Conservation (phyloP, 2,329 filamentous ascomycete species). For the Xylariaceae sp. region DNA sequence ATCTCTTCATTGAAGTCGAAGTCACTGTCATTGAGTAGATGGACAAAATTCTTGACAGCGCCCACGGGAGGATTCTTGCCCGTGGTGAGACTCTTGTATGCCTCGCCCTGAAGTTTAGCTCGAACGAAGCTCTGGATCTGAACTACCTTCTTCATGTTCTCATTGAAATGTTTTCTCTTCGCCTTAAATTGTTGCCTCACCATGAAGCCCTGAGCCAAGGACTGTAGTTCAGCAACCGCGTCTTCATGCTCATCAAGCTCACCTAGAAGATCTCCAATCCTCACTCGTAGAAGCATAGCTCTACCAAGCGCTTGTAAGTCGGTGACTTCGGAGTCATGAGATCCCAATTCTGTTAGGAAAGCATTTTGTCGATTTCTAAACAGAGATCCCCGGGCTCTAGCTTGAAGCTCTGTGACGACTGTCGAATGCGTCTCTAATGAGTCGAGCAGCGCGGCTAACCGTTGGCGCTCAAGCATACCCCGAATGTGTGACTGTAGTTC, state of each 20-base stretch:
- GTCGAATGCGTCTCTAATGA: constrained; percentile 55
- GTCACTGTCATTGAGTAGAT: constrained; percentile 94
- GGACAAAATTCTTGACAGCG: constrained; percentile 96
- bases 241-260: constrained; percentile 82
- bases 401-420: constrained; percentile 61
- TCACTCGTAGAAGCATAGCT: constrained; percentile 72
- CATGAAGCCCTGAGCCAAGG: constrained; percentile 67
- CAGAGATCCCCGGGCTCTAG: constrained; percentile 61
- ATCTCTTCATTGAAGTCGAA: constrained; percentile 99
- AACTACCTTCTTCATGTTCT: constrained; percentile 98
- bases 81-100: constrained; percentile 93
- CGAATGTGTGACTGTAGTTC: constrained; percentile 57
- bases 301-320: constrained; percentile 72
- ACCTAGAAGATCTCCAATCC: constrained; percentile 68
- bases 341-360: constrained; percentile 66
- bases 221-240: constrained; percentile 69
- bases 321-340: constrained; percentile 62
- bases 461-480: constrained; percentile 56
- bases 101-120: constrained; percentile 92
- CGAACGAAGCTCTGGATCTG: constrained; percentile 97
- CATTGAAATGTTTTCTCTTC: constrained; percentile 82
- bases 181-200: constrained; percentile 74
- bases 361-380: constrained; percentile 57
- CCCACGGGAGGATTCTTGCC: constrained; percentile 96
- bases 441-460: constrained; percentile 45